Percentiles rank a stretch among this genome's conserved stretches.
These are phyloP conservation scores for Hortiboletus campestris DNA, from an alignment of 768 basidiomycete species.

Conservation along the genomic window DNA sequence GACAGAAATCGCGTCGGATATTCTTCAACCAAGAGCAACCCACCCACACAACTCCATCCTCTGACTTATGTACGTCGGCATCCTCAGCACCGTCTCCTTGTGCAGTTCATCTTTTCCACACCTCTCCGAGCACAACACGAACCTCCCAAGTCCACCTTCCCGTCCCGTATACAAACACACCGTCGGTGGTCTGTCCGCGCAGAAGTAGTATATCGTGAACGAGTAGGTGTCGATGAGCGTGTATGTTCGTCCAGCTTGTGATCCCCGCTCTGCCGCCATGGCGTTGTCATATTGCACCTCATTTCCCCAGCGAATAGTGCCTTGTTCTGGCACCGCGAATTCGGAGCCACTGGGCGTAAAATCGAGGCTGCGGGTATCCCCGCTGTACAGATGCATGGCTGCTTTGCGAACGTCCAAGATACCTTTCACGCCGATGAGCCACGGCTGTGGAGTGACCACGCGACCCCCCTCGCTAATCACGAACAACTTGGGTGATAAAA, in stretches of 20 bases:
- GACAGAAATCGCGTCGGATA: no score
- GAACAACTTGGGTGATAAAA: slow-evolving; percentile 3
- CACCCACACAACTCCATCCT: not conserved
- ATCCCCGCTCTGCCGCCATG: not conserved
- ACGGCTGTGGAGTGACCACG: slow-evolving; percentile 13
- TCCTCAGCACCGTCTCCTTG: slow-evolving; percentile 21
- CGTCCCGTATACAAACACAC: slow-evolving; percentile 22
- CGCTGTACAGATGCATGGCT: slow-evolving; percentile 13
- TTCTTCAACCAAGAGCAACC: not conserved
- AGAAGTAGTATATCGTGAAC: slow-evolving; percentile 18
- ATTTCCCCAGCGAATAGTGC: not conserved
- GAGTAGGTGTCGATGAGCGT: slow-evolving; percentile 20
- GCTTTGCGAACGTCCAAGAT: slow-evolving; percentile 9
- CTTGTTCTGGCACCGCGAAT: slow-evolving; percentile 3
- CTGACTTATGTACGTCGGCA: slow-evolving; percentile 9
- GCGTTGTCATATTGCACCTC: not conserved
- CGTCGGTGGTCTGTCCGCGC: slow-evolving; percentile 15
- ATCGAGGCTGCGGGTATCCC: not conserved
- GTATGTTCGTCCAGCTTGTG: not conserved
- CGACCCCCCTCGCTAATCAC: slow-evolving; percentile 18
- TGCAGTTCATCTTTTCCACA: slow-evolving; percentile 15
- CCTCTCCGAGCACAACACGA: slow-evolving; percentile 23
- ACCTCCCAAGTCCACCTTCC: slow-evolving; percentile 22
- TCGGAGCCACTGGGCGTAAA: slow-evolving; percentile 17
- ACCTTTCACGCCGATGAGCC: slow-evolving; percentile 23